Base-by-base conservation (phyloP, 2,329 filamentous ascomycete species). In the Mycosphaerella arachidis region DNA sequence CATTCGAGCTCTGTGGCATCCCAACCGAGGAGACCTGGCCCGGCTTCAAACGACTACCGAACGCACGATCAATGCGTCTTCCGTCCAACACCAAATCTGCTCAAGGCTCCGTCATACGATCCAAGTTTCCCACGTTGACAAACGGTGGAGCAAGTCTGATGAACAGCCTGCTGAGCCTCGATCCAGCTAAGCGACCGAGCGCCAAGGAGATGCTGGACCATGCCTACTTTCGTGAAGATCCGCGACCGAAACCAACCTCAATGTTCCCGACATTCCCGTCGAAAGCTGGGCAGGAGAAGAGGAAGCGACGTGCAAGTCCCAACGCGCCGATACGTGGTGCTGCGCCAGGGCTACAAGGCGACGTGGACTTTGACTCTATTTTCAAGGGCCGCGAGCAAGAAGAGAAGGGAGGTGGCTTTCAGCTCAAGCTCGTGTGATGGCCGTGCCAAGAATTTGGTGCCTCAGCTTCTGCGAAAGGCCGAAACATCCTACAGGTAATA, bases 201-300 rank as follows among this genome's bases (percentile, higher is more conserved):
- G 91, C 93, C 1, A 79, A 79, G 53, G 84, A 92, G 61, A 86
- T 95, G 72, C 81, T 97, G 37, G 78, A 82, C 52, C 91, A 97
- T 74, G 81, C 86, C 37, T 99, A 96, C 74, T 99, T 99, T 75
- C 80, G 75, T 18, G 92, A 97, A 76, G 89, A 95, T 67, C 94
- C 94, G 0, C 89, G 89, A 62, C 91, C 92, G 1, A 97, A 97
- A 77, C 86, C 88, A 7, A 89, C 91, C 72, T 89, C 88, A 68
- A 88, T 99, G 87, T 97, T 99, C 72, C 94, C 94, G 2, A 97
- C 94, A 0, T 99, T 97, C 73, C 94, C 94, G 0, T 94, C 90
- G 68, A 97, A 96, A 75, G 94, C 94, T 0, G 91, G 92, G 1
- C 89, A 94, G 79, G 94, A 99, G 79, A 88, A 87, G 71, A 81